phyloP scores from a whole-genome alignment of 345 rosid genomes.

The Pelargonium nanum region DNA sequence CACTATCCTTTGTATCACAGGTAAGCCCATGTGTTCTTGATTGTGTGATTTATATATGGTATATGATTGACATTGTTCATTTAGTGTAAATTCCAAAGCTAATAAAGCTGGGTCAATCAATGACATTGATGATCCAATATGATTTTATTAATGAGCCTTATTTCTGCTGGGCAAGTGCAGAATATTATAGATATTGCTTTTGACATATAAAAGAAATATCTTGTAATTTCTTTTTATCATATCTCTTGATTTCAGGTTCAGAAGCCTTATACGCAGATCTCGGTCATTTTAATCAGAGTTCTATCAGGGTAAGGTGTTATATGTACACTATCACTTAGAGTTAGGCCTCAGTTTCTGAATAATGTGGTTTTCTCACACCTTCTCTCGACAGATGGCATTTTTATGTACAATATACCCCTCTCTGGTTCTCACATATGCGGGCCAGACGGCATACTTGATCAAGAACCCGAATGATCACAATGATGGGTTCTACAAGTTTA shows the following conservation, averaged over 20 bases:
- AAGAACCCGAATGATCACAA: constrained; percentile 44
- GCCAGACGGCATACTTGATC: constrained; percentile 81
- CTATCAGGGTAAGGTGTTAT: constrained; percentile 39
- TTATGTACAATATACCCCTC: constrained; percentile 69
- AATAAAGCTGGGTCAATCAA: not conserved
- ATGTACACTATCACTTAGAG: constrained; percentile 5
- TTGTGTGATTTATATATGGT: not conserved
- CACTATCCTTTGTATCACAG: constrained; percentile 77
- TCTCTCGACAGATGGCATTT: constrained; percentile 50
- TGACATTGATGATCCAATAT: no score
- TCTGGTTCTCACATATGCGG: constrained; percentile 72
- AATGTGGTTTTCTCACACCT: constrained; percentile 9
- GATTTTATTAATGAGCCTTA: no score
- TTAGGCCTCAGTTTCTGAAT: not conserved
- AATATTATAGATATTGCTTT: not conserved
- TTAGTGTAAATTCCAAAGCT: not conserved
- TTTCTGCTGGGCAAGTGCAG: constrained; percentile 2
- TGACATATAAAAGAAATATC: not conserved
- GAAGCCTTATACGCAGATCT: constrained; percentile 90
- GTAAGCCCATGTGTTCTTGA: constrained; percentile 18
- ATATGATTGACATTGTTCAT: not conserved
- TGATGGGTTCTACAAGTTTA: constrained; percentile 78
- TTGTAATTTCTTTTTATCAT: not conserved
- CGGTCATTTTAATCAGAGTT: constrained; percentile 60
- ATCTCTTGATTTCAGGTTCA: constrained; percentile 37